phyloP scores from a whole-genome alignment of 805 yeast genomes.

The Wickerhamiella vanderwaltii region DNA sequence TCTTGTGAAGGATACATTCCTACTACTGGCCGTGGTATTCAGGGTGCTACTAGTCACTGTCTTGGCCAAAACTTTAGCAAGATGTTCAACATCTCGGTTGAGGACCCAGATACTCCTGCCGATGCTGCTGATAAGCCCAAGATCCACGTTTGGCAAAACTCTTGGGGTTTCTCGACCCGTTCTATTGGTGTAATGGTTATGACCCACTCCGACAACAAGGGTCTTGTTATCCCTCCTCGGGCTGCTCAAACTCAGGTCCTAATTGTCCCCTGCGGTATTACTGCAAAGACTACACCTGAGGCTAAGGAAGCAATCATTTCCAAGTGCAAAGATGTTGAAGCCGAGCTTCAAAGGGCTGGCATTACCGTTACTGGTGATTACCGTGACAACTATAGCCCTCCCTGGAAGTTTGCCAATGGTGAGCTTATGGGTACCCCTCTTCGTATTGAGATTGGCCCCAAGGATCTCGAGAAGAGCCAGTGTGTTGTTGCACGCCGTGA shows the following conservation, averaged over 20 bases:
- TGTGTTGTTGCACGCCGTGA: slow-evolving; percentile 91
- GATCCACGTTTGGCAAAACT: slow-evolving; percentile 85
- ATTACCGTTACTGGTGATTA: slow-evolving; percentile 75
- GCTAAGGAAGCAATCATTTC: slow-evolving; percentile 55
- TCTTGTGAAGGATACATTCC: slow-evolving; percentile 96
- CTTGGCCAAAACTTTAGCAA: slow-evolving; percentile 96
- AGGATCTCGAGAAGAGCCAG: slow-evolving; percentile 69
- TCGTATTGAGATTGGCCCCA: slow-evolving; percentile 93
- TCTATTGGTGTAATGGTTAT: slow-evolving; percentile 98
- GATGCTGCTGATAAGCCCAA: slow-evolving; percentile 53
- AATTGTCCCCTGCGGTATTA: slow-evolving; percentile 89
- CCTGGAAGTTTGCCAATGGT: slow-evolving; percentile 97
- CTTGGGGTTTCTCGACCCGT: slow-evolving; percentile 98
- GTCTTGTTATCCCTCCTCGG: slow-evolving; percentile 94
- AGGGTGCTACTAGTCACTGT: slow-evolving; percentile 97
- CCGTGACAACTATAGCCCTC: slow-evolving; percentile 92
- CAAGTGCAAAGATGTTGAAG: slow-evolving; percentile 61
- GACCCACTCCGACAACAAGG: slow-evolving; percentile 98
- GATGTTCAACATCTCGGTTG: slow-evolving; percentile 93
- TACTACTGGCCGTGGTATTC: slow-evolving; percentile 98
- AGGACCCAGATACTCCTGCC: slow-evolving; percentile 72
- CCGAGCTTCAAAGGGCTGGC: slow-evolving; percentile 44
- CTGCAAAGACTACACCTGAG: slow-evolving; percentile 71
- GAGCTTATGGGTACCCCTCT: slow-evolving; percentile 94
- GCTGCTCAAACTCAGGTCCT: slow-evolving; percentile 89